phyloP scores from a whole-genome alignment of 305 asterid genomes.

The Rubia peregrina region DNA sequence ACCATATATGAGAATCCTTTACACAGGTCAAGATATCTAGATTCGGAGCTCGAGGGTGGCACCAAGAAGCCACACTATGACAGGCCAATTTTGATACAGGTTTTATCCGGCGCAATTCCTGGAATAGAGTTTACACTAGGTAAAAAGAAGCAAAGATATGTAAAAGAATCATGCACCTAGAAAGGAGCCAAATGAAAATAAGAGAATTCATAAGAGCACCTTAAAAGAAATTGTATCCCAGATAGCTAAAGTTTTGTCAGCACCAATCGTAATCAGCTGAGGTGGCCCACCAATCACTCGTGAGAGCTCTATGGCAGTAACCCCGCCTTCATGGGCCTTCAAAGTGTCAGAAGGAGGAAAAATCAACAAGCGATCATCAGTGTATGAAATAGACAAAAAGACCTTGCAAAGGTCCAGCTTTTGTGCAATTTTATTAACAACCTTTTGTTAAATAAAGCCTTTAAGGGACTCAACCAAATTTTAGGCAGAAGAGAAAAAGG shows the following conservation, averaged over 20 bases:
- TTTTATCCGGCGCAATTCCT: slow-evolving; percentile 83
- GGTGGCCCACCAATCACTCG: slow-evolving; percentile 87
- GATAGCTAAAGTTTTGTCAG: slow-evolving; percentile 82
- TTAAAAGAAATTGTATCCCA: slow-evolving; percentile 85
- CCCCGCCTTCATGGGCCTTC: slow-evolving; percentile 96
- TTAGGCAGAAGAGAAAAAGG: neutral
- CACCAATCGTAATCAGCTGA: slow-evolving; percentile 81
- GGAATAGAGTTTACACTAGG: slow-evolving; percentile 11
- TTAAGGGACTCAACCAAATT: neutral
- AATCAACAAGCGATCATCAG: slow-evolving; percentile 7
- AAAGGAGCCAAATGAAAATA: slow-evolving; percentile 4
- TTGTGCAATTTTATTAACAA: neutral
- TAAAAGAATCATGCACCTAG: neutral
- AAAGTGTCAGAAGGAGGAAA: slow-evolving; percentile 16
- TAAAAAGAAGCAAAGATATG: slow-evolving; percentile 11
- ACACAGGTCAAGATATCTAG: slow-evolving; percentile 97
- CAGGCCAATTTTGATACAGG: slow-evolving; percentile 96
- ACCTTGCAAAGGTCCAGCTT: neutral
- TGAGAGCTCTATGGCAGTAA: slow-evolving; percentile 85
- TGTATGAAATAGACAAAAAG: slow-evolving; percentile 1
- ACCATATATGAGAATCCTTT: slow-evolving; percentile 98
- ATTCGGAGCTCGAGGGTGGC: slow-evolving; percentile 99
- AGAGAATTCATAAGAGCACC: slow-evolving; percentile 28
- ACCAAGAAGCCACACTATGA: slow-evolving; percentile 99
- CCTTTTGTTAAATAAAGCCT: neutral